Evolutionary conservation across 495 filamentous ascomycete genomes (phyloP).

Genomic region (Eremomyces bilateralis): DNA sequence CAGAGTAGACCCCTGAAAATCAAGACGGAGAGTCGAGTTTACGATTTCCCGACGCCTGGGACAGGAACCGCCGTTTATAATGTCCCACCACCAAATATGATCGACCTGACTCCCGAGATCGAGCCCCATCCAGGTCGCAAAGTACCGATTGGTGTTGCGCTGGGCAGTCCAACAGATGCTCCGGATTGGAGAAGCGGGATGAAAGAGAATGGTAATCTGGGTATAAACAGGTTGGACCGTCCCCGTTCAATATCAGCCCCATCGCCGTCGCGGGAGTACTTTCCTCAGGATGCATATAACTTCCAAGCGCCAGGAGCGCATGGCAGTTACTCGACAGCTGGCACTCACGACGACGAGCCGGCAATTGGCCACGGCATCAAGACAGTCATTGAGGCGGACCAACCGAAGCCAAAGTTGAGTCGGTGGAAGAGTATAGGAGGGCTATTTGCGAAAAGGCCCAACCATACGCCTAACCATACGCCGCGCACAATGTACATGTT

Average conservation of each 20-base stretch:
- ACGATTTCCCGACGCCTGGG: no score
- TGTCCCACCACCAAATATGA: no score
- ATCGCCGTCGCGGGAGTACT: not conserved
- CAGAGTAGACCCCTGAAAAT: no score
- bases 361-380: not conserved
- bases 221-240: no score
- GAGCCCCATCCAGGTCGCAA: no score
- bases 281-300: not conserved
- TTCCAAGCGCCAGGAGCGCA: no score
- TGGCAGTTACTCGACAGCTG: not conserved
- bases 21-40: no score
- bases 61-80: no score
- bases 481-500: not conserved
- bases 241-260: not conserved
- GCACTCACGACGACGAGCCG: not conserved
- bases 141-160: not conserved
- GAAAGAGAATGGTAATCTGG: no score
- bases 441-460: not conserved
- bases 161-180: constrained; percentile 1
- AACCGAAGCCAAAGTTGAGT: not conserved
- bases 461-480: no score
- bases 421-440: not conserved
- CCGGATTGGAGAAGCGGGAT: no score
- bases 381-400: not conserved
- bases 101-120: no score